Conservation (phyloP, 768 basidiomycete species). For the Hygrocybe coccinea region DNA sequence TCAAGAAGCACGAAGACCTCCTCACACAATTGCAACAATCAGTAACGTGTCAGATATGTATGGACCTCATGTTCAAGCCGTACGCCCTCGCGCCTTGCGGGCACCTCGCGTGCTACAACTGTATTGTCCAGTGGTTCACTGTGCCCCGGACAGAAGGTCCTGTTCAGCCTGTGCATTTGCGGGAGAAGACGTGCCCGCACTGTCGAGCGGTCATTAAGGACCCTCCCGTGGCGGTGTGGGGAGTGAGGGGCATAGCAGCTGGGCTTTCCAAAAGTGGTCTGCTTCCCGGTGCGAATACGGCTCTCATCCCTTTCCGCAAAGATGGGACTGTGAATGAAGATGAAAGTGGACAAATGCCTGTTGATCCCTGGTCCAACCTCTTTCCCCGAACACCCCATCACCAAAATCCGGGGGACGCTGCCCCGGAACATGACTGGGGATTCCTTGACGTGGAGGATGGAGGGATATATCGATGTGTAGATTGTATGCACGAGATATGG, state of each 20-base stretch:
- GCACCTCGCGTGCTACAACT: constrained; percentile 64
- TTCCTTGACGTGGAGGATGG: constrained; percentile 72
- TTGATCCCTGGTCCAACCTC: constrained; percentile 11
- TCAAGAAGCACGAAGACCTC: constrained; percentile 45
- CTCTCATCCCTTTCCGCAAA: neutral
- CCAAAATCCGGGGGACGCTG: constrained; percentile 4
- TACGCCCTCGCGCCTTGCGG: constrained; percentile 74
- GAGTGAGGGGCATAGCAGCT: constrained; percentile 61
- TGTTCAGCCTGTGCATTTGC: constrained; percentile 37
- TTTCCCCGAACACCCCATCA: constrained; percentile 15
- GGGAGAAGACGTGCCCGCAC: constrained; percentile 65
- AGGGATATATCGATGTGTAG: constrained; percentile 68
- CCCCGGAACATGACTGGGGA: constrained; percentile 28
- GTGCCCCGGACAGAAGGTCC: constrained; percentile 28
- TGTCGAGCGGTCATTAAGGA: constrained; percentile 59
- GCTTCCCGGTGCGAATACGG: neutral
- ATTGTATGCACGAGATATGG: constrained; percentile 77
- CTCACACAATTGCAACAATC: constrained; percentile 56
- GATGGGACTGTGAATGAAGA: neutral
- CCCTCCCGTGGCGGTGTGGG: constrained; percentile 67
- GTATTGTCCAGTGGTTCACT: constrained; percentile 76
- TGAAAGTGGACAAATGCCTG: neutral
- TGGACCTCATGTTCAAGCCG: constrained; percentile 68
- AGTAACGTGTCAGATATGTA: constrained; percentile 73
- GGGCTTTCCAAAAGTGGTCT: constrained; percentile 46